phyloP scores from a whole-genome alignment of 2,329 filamentous ascomycete species.

The Amauroascus verrucosus region DNA sequence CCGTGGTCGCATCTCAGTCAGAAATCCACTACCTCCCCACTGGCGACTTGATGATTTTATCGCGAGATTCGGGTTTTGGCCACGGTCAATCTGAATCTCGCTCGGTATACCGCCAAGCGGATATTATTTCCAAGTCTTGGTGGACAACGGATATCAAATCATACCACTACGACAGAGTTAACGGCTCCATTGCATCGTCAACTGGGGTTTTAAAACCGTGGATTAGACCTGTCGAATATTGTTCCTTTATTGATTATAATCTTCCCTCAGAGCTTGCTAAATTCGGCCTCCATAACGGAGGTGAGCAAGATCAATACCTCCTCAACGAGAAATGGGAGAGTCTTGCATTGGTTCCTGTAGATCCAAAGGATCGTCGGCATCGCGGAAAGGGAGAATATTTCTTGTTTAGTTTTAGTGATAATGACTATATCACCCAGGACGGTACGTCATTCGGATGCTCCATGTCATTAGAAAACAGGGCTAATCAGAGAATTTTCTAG shows the following conservation, averaged over 20 bases:
- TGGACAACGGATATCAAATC: conserved; percentile 52
- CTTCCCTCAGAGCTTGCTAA: conserved; percentile 52
- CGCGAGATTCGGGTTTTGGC: conserved; percentile 3
- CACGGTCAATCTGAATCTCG: conserved; percentile 49
- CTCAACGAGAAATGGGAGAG: conserved; percentile 73
- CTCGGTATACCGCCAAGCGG: conserved; percentile 57
- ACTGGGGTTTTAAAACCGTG: conserved; percentile 45
- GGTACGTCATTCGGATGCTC: conserved; percentile 31
- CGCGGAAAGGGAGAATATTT: conserved; percentile 51
- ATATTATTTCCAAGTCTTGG: conserved; percentile 54
- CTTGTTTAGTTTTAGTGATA: conserved; percentile 58
- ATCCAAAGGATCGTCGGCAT: conserved; percentile 17
- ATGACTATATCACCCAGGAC: conserved; percentile 66
- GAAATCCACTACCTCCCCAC: conserved; percentile 53
- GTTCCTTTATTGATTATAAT: conserved; percentile 59
- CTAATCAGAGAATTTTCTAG: conserved; percentile 23
- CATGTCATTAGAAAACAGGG: neutral
- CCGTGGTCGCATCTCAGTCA: conserved; percentile 53
- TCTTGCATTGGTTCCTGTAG: conserved; percentile 51
- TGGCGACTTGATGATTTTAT: conserved; percentile 23
- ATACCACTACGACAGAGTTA: conserved; percentile 27
- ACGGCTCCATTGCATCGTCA: conserved; percentile 38
- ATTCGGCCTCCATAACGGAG: conserved; percentile 61
- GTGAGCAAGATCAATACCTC: conserved; percentile 46
- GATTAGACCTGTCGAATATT: conserved; percentile 52